Evolutionary conservation across 176 grass and related monocot species (phyloP).

Genomic region (Aegilops speltoides): DNA sequence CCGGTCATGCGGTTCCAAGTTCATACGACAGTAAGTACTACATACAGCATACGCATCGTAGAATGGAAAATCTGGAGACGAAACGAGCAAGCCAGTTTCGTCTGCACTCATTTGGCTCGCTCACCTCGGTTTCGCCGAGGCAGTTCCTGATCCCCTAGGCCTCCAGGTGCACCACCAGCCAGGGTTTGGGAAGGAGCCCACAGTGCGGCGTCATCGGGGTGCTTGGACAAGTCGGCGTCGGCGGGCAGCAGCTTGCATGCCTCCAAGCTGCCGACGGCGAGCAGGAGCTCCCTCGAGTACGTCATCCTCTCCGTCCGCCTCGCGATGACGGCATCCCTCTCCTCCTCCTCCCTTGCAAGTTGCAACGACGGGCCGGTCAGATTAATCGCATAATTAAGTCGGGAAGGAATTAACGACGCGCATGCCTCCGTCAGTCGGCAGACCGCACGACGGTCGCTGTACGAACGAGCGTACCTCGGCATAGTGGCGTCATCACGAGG

Average conservation of each 20-base stretch:
- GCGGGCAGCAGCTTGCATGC: not conserved
- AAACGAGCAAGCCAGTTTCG: not conserved
- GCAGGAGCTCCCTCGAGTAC: not conserved
- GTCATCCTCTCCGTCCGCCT: not conserved
- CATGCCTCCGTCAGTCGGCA: too few relatives aligned
- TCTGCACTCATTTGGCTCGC: not conserved
- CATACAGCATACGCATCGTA: too few relatives aligned
- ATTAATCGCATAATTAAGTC: not conserved
- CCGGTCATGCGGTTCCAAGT: conserved; percentile 21
- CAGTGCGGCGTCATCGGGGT: not conserved
- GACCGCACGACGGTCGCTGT: too few relatives aligned
- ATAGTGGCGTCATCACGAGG: not conserved
- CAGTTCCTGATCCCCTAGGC: not conserved
- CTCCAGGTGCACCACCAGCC: not conserved
- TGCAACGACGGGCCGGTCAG: not conserved
- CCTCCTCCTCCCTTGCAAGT: conserved; percentile 6
- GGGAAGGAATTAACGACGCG: not conserved
- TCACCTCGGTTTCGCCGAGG: too few relatives aligned
- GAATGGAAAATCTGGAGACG: not conserved
- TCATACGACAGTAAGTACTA: too few relatives aligned
- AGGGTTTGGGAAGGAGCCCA: not conserved
- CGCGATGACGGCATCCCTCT: not conserved
- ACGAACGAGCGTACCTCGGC: not conserved
- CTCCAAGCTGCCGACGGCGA: not conserved
- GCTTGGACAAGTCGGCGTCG: not conserved